Base-by-base conservation (phyloP, 129 eudicot genomes). In the Chrysanthemum seticuspe region DNA sequence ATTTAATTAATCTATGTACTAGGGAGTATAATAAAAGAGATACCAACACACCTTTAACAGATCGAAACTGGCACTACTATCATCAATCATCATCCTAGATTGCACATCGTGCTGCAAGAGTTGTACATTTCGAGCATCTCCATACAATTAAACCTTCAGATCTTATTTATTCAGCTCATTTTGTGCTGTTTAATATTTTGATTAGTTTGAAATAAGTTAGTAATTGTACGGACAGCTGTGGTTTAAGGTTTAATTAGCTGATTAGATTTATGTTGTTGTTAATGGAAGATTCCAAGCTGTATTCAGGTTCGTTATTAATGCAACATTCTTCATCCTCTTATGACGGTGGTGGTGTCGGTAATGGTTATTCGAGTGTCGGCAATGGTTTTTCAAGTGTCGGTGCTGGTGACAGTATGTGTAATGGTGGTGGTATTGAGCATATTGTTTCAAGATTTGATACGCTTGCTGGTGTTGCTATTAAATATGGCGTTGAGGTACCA, bases 381-480 rank as follows among this genome's bases (percentile, higher is more conserved):
- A 66, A 56, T 49, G 74, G 62, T 51, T 72, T 62, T 49, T 79
- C 72, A 2, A 44, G 71, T 52, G 75, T 31, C 63, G 67, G 71
- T 52, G 75, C 19, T 55, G 71, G 25, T 23, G 25, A 23, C 25
- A 23, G 67, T 23, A 23, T 23, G 21, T 19, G 6, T 36, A 3
- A 3, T 68, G 78, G 47, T 65, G 86, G 80, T 23, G 87, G 69
- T 74, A 85, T 94, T 61, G 79, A 87, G 23, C 98, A 94, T 67
- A 73, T 69, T 4, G 93, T 94, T 10, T 62, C 96, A 12, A 90
- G 83, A 77, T 86, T 82, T 56, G 98, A 94, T 83, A 94, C 98
- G 13, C 89, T 94, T 2, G 96, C 98, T 45, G 98, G 98, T 13
- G 90, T 94, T 29, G 98, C 98, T 2, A 94, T 94, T 56, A 87